A percentile compares a stretch with the other conserved stretches of the same genome.
These are phyloP conservation scores for Phytophthora chlamydospora DNA, from an alignment of 352 stramenopile genomes.

Conservation along the genomic window DNA sequence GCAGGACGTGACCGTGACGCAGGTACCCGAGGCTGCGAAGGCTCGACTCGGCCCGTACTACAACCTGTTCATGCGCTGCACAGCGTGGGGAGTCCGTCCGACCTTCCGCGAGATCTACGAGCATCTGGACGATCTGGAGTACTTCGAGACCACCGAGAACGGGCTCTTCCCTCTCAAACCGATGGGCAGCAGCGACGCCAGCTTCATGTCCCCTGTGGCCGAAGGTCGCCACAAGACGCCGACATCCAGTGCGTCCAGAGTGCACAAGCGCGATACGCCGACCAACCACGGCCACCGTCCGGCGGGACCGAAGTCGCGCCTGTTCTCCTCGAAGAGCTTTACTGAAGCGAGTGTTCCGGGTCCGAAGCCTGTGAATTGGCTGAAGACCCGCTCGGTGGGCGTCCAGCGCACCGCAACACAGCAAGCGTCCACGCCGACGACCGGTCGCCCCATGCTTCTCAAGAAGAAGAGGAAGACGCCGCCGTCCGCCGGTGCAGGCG, in stretches of 20 bases:
- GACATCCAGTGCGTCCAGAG: slow-evolving; percentile 61
- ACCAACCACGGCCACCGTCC: slow-evolving; percentile 37
- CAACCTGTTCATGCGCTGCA: slow-evolving; percentile 75
- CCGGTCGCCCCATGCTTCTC: slow-evolving; percentile 35
- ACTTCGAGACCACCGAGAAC: slow-evolving; percentile 81
- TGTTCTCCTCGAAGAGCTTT: slow-evolving; percentile 59
- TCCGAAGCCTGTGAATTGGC: slow-evolving; percentile 73
- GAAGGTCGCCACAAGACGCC: slow-evolving; percentile 44
- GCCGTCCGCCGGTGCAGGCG: slow-evolving; percentile 47
- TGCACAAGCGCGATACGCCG: slow-evolving; percentile 59
- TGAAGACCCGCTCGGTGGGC: slow-evolving; percentile 74
- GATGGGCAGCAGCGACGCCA: slow-evolving; percentile 31
- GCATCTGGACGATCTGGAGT: slow-evolving; percentile 76
- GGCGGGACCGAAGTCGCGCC: slow-evolving; percentile 33
- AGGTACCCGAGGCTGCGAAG: slow-evolving; percentile 61
- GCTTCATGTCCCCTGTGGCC: slow-evolving; percentile 66
- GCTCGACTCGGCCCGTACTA: slow-evolving; percentile 69
- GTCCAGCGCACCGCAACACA: slow-evolving; percentile 23
- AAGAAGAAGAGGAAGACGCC: slow-evolving; percentile 71
- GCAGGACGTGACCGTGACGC: slow-evolving; percentile 74
- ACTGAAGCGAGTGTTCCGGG: slow-evolving; percentile 33
- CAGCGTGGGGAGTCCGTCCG: slow-evolving; percentile 77
- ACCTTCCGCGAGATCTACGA: slow-evolving; percentile 83
- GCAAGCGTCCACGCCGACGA: slow-evolving; percentile 47
- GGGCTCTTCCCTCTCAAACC: slow-evolving; percentile 82